Percentiles rank a stretch among this genome's conserved stretches.
Evolutionary conservation across 169 alveolate species (phyloP).

Genomic region (Plasmodium cynomolgi): DNA sequence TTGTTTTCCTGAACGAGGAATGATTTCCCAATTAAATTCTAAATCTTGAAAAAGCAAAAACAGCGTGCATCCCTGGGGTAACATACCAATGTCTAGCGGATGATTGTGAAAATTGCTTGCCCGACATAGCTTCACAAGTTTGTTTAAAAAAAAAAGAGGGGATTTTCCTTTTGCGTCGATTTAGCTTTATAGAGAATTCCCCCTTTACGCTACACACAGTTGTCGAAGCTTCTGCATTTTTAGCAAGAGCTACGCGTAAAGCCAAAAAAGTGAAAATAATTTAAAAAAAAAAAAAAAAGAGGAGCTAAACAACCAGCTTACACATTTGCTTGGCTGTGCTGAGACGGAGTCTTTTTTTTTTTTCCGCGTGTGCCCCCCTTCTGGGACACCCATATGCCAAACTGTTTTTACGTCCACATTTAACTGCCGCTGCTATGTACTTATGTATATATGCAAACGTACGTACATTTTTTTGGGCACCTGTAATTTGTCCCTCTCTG

Average conservation of each 20-base stretch:
- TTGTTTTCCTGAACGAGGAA: conserved; percentile 56
- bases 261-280: conserved; percentile 29
- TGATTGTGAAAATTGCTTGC: conserved; percentile 25
- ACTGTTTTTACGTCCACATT: conserved; percentile 9
- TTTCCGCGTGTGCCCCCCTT: background rate
- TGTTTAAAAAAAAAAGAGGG: conserved; percentile 25
- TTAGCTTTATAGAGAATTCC: conserved; percentile 17
- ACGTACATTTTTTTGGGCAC: background rate
- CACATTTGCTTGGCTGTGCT: background rate
- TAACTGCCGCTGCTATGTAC: background rate
- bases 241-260: conserved; percentile 49
- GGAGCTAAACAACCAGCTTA: conserved; percentile 3
- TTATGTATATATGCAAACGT: background rate
- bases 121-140: conserved; percentile 18
- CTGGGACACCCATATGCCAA: background rate
- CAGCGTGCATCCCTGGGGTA: conserved; percentile 39
- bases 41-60: conserved; percentile 23
- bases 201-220: conserved; percentile 32
- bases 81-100: background rate
- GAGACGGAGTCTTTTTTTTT: background rate
- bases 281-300: background rate
- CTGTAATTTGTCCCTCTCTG: background rate
- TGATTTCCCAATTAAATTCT: conserved; percentile 44
- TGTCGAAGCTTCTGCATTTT: conserved; percentile 60
- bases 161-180: conserved; percentile 13